Conservation (phyloP, 2,329 filamentous ascomycete species). For the Rhytidhysteron rufulum region DNA sequence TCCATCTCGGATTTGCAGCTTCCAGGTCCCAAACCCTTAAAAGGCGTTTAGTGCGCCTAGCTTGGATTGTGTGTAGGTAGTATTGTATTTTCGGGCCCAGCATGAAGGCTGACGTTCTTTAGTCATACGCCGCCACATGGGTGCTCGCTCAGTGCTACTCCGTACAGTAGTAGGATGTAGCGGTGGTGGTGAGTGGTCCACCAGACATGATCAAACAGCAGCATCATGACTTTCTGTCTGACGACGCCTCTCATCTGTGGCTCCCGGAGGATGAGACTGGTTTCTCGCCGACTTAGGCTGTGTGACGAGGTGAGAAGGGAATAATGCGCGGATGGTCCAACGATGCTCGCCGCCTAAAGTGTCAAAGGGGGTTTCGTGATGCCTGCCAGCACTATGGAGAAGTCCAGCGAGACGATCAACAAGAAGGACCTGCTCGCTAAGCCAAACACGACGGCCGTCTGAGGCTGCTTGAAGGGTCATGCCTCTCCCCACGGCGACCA, state of each 20-base stretch:
- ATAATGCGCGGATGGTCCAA: neutral
- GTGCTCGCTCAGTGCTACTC: neutral
- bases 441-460: slow-evolving; percentile 4
- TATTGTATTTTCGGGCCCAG: neutral
- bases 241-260: neutral
- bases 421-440: slow-evolving; percentile 3
- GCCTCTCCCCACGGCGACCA: slow-evolving; percentile 19
- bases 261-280: neutral
- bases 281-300: neutral
- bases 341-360: slow-evolving; percentile 1
- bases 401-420: slow-evolving; percentile 4
- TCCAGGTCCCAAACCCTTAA: neutral
- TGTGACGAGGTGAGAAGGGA: slow-evolving; percentile 1
- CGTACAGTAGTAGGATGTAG: too few species aligned
- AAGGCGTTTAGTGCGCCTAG: neutral
- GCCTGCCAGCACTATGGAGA: slow-evolving; percentile 5
- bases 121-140: neutral
- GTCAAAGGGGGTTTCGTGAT: slow-evolving; percentile 3
- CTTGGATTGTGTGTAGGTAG: too few species aligned
- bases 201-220: neutral
- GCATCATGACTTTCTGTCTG: neutral
- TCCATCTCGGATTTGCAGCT: neutral
- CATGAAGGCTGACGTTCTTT: neutral
- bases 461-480: neutral
- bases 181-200: too few species aligned